phyloP scores from a whole-genome alignment of 805 yeast species.

The Yamadazyma phyllophila region DNA sequence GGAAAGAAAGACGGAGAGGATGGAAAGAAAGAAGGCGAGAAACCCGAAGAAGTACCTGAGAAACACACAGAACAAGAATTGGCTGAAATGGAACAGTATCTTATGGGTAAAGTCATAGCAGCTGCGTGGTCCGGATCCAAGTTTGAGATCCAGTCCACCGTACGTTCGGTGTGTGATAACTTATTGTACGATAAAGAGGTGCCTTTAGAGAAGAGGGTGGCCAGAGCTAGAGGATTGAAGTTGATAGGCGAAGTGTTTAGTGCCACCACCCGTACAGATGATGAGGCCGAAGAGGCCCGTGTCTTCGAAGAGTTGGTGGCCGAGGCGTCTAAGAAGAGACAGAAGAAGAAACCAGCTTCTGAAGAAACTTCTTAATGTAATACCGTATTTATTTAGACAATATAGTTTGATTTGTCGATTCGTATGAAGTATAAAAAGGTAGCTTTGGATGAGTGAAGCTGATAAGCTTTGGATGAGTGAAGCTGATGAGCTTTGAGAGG shows the following conservation, averaged over 20 bases:
- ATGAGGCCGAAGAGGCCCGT: conserved; percentile 73
- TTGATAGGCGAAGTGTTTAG: conserved; percentile 64
- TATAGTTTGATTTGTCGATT: no score
- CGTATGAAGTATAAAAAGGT: no score
- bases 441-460: no score
- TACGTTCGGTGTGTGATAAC: conserved; percentile 67
- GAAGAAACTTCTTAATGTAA: not conserved
- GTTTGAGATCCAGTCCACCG: conserved; percentile 72
- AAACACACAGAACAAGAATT: conserved; percentile 55
- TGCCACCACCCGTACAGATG: conserved; percentile 57
- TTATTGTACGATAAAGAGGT: conserved; percentile 59
- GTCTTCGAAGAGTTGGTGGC: conserved; percentile 71
- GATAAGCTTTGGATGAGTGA: no score
- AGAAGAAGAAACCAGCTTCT: conserved; percentile 23
- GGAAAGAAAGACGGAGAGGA: not conserved
- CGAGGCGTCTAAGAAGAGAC: conserved; percentile 43
- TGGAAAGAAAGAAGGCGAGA: conserved; percentile 1
- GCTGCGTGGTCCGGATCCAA: conserved; percentile 86
- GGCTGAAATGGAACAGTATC: conserved; percentile 68
- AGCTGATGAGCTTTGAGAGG: no score
- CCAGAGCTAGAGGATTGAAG: conserved; percentile 62
- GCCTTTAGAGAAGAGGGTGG: conserved; percentile 43
- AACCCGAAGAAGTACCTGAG: conserved; percentile 26
- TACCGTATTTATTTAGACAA: not conserved
- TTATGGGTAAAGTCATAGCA: conserved; percentile 76